These are phyloP conservation scores for Fusarium oxysporum DNA, from an alignment of 2,329 filamentous ascomycete species.

Conservation along the genomic window DNA sequence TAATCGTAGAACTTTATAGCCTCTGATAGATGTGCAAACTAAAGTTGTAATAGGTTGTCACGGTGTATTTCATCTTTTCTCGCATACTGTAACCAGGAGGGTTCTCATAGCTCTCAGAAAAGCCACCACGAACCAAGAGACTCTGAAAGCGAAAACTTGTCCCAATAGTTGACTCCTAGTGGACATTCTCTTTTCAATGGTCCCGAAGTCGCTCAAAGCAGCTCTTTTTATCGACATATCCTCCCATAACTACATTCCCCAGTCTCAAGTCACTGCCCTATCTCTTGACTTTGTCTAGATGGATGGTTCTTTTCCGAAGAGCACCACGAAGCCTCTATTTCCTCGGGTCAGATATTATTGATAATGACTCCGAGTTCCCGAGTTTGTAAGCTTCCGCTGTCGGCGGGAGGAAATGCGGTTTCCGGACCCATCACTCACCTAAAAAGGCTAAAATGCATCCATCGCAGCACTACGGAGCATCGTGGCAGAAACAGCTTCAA, in stretches of 20 bases:
- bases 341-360: constrained; percentile 47
- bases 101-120: not conserved
- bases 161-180: not conserved
- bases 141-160: not conserved
- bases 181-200: not conserved
- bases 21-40: not conserved
- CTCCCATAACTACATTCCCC: not conserved
- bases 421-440: constrained; percentile 12
- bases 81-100: not conserved
- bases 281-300: not conserved
- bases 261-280: not conserved
- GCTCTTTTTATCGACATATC: not conserved
- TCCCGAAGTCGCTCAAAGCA: not conserved
- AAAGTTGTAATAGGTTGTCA: not conserved
- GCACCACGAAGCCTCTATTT: constrained; percentile 66
- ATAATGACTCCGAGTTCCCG: constrained; percentile 17
- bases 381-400: constrained; percentile 34
- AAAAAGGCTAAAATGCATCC: constrained; percentile 23
- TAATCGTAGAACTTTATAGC: not conserved
- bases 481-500: constrained; percentile 10
- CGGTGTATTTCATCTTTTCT: not conserved
- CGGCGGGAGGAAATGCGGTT: constrained; percentile 30
- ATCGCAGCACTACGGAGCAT: not conserved
- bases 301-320: constrained; percentile 57
- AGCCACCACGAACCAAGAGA: not conserved